phyloP scores from a whole-genome alignment of 2,329 filamentous ascomycete species.

The Sarocladium brachiariae region DNA sequence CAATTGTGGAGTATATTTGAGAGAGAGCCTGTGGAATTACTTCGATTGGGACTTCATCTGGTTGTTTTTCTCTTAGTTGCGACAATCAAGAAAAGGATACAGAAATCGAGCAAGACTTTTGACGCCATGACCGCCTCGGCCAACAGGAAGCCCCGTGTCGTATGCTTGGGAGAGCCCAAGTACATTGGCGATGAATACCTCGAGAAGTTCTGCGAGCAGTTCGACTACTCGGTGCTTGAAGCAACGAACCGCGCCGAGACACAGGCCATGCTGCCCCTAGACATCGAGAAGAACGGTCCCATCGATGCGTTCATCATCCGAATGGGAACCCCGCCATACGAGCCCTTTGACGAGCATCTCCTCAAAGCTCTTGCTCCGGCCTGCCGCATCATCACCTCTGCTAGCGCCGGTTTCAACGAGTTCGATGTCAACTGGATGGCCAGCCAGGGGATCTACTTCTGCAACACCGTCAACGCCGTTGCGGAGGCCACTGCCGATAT shows the following conservation, averaged over 20 bases:
- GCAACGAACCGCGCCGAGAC: slow-evolving; percentile 30
- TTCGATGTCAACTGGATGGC: slow-evolving; percentile 37
- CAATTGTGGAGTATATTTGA: neutral
- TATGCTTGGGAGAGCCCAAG: slow-evolving; percentile 30
- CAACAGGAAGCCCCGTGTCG: slow-evolving; percentile 29
- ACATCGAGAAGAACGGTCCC: slow-evolving; percentile 26
- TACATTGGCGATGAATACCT: slow-evolving; percentile 32
- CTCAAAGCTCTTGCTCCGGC: slow-evolving; percentile 29
- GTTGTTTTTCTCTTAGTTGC: no score
- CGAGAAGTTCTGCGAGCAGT: slow-evolving; percentile 25
- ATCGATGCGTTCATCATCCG: slow-evolving; percentile 40
- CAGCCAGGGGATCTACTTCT: slow-evolving; percentile 41
- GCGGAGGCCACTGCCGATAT: slow-evolving; percentile 44
- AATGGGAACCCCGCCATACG: slow-evolving; percentile 41
- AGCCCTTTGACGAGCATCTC: slow-evolving; percentile 39
- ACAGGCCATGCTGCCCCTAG: slow-evolving; percentile 25
- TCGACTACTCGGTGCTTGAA: slow-evolving; percentile 27
- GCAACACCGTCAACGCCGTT: slow-evolving; percentile 44
- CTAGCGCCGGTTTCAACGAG: slow-evolving; percentile 39
- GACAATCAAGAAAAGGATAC: no score
- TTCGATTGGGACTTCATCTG: no score
- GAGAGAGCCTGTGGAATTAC: no score
- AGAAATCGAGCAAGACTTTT: neutral
- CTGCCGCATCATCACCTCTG: slow-evolving; percentile 38
- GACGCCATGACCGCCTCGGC: slow-evolving; percentile 4